phyloP scores from a whole-genome alignment of 257 asterid species.

The Anisodus tanguticus region DNA sequence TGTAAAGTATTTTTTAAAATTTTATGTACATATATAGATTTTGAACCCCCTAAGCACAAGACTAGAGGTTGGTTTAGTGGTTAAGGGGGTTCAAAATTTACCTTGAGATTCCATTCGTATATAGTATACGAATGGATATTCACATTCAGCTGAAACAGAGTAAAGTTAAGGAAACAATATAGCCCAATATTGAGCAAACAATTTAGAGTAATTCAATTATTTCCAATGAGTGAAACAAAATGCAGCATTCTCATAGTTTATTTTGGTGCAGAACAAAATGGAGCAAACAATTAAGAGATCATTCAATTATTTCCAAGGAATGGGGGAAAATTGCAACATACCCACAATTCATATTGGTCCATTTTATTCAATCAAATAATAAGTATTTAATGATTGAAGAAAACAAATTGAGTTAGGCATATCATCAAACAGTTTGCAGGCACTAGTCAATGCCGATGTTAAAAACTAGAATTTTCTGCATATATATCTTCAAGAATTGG shows the following conservation, averaged over 20 bases:
- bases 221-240: neutral
- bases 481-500: neutral
- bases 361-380: neutral
- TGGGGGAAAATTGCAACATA: neutral
- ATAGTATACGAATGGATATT: neutral
- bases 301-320: neutral
- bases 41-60: too few species aligned
- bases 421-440: slow-evolving; percentile 22
- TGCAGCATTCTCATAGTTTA: neutral
- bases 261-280: neutral
- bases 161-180: neutral
- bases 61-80: too few species aligned
- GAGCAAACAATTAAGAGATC: neutral
- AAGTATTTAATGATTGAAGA: neutral
- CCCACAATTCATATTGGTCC: neutral
- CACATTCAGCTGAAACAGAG: too few species aligned
- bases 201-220: neutral
- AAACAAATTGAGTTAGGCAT: neutral
- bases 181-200: neutral
- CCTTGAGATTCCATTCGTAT: too few species aligned
- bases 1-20: neutral
- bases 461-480: too few species aligned
- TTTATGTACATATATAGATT: neutral
- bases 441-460: neutral
- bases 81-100: too few species aligned